Conservation (phyloP, 2,329 filamentous ascomycete genomes). For the Ophiocordyceps polyrhachis-furcata region DNA sequence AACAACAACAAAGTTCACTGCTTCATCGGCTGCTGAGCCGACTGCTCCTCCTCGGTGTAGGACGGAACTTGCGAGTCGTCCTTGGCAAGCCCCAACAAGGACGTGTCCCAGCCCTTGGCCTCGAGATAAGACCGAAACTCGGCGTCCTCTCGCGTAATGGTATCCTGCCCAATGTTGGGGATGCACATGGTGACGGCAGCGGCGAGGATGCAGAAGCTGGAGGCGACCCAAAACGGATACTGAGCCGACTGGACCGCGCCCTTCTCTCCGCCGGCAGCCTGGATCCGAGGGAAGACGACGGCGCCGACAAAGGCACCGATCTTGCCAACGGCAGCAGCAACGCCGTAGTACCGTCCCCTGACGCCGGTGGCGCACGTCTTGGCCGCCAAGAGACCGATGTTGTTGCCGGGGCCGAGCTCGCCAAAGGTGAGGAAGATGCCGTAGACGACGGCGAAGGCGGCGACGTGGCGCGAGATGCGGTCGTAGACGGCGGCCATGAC, state of each 20-base stretch:
- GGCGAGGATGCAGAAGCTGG: constrained; percentile 55
- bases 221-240: constrained; percentile 80
- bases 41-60: constrained; percentile 1
- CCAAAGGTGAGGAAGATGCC: constrained; percentile 20
- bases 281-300: constrained; percentile 61
- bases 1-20: not conserved
- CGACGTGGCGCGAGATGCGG: constrained; percentile 37
- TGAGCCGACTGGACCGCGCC: constrained; percentile 44
- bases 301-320: constrained; percentile 73
- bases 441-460: constrained; percentile 18
- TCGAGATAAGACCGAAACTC: constrained; percentile 59
- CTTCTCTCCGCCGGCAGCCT: constrained; percentile 35
- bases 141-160: constrained; percentile 59
- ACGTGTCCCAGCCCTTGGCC: constrained; percentile 56
- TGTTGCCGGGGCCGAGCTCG: constrained; percentile 65
- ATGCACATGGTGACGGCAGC: constrained; percentile 42
- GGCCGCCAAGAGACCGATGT: constrained; percentile 71
- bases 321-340: constrained; percentile 57
- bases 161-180: constrained; percentile 69
- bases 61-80: not conserved
- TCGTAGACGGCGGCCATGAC: constrained; percentile 71
- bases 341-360: constrained; percentile 54
- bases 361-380: constrained; percentile 81
- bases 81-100: constrained; percentile 23
- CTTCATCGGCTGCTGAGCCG: not conserved